Percentiles rank a stretch among this genome's conserved stretches.
phyloP scores from a whole-genome alignment of 768 basidiomycete genomes.

The Mycena crocata region DNA sequence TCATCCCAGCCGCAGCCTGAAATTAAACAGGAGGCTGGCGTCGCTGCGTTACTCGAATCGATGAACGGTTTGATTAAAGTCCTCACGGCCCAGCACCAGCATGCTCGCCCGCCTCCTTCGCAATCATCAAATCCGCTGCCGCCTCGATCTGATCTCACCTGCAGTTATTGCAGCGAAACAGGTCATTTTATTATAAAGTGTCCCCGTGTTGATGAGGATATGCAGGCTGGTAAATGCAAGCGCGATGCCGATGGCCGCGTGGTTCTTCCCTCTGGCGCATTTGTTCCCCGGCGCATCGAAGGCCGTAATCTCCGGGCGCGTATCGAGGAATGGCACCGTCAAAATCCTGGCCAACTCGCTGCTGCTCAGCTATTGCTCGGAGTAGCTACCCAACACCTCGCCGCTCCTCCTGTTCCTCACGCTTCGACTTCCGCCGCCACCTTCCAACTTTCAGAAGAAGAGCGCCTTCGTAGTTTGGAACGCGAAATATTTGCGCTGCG shows the following conservation, averaged over 20 bases:
- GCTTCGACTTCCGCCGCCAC: neutral
- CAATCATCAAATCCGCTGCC: neutral
- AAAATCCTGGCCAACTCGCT: conserved; percentile 25
- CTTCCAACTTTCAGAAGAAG: conserved; percentile 19
- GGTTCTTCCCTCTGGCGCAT: conserved; percentile 27
- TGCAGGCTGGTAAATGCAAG: conserved; percentile 20
- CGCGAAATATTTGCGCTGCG: conserved; percentile 13
- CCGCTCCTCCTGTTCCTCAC: conserved; percentile 34
- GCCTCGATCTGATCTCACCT: neutral
- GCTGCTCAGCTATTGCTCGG: no score
- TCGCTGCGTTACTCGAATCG: conserved; percentile 9
- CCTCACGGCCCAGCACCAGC: conserved; percentile 10
- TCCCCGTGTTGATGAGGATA: conserved; percentile 15
- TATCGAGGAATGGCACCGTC: conserved; percentile 26
- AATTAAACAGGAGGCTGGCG: conserved; percentile 12
- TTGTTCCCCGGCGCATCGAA: conserved; percentile 38
- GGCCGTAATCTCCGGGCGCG: conserved; percentile 14
- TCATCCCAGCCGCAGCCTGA: neutral
- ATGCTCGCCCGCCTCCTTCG: neutral
- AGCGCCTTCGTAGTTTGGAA: conserved; percentile 22
- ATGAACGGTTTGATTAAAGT: conserved; percentile 22
- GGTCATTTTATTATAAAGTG: conserved; percentile 39
- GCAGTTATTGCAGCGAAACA: conserved; percentile 37
- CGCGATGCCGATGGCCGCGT: conserved; percentile 39
- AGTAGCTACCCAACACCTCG: no score